Evolutionary conservation across 108 stramenopile genomes (phyloP).

Genomic region (Nitzschia palea): DNA sequence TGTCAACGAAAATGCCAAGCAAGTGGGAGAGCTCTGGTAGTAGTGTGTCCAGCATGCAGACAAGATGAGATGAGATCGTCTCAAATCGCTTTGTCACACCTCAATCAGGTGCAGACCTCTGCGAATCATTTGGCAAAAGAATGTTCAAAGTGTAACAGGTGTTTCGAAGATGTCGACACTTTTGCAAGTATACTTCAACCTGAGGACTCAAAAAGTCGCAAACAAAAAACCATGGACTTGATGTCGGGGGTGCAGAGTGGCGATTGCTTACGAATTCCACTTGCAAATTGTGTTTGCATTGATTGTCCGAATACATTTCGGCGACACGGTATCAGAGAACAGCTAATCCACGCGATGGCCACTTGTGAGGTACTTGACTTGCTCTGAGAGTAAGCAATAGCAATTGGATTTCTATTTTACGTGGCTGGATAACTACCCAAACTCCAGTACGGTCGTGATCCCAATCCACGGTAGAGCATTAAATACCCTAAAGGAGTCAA

Average conservation of each 20-base stretch:
- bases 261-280: slow-evolving; percentile 49
- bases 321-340: slow-evolving; percentile 70
- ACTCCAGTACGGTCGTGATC: too few relatives aligned
- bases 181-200: slow-evolving; percentile 46
- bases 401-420: background rate
- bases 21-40: slow-evolving; percentile 59
- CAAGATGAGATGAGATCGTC: slow-evolving; percentile 39
- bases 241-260: slow-evolving; percentile 10
- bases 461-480: too few relatives aligned
- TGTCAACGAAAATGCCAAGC: slow-evolving; percentile 74
- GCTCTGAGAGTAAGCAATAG: background rate
- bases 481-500: too few relatives aligned
- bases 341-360: slow-evolving; percentile 57
- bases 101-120: slow-evolving; percentile 53
- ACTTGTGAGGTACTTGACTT: slow-evolving; percentile 23
- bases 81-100: slow-evolving; percentile 45
- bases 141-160: slow-evolving; percentile 73
- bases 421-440: background rate
- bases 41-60: slow-evolving; percentile 66
- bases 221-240: background rate
- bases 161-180: slow-evolving; percentile 63
- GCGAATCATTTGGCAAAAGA: slow-evolving; percentile 54
- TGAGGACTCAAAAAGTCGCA: background rate
- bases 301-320: slow-evolving; percentile 82
- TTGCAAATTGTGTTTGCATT: slow-evolving; percentile 84